These are phyloP conservation scores for Flaveria robusta DNA, from an alignment of 129 eudicot species.

Conservation along the genomic window DNA sequence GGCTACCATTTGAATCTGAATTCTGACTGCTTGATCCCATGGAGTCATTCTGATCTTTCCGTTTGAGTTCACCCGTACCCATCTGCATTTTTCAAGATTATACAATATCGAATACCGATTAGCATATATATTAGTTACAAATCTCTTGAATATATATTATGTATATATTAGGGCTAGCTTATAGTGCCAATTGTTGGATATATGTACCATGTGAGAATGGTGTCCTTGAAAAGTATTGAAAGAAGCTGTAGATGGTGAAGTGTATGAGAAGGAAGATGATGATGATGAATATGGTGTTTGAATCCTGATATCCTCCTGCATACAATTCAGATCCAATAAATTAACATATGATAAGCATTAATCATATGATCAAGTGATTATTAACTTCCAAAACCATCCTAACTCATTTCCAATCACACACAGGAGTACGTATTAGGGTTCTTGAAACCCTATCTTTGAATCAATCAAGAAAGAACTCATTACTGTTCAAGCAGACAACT, in stretches of 20 bases:
- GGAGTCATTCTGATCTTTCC: constrained; percentile 42
- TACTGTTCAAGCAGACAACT: background rate
- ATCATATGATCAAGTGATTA: no score
- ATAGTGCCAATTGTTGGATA: background rate
- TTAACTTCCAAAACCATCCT: no score
- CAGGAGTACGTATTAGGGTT: background rate
- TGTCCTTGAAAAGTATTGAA: constrained; percentile 50
- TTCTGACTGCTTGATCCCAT: constrained; percentile 50
- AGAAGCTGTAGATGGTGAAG: constrained; percentile 54
- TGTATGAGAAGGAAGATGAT: constrained; percentile 47
- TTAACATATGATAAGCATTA: background rate
- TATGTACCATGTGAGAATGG: constrained; percentile 56
- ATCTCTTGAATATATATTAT: no score
- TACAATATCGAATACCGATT: background rate
- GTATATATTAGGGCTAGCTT: constrained; percentile 1
- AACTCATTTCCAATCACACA: no score
- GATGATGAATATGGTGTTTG: constrained; percentile 54
- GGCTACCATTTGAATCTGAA: constrained; percentile 60
- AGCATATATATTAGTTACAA: no score
- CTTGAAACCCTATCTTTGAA: background rate
- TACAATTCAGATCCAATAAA: background rate
- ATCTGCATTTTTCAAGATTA: constrained; percentile 30
- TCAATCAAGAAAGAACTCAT: background rate
- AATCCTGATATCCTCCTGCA: constrained; percentile 65
- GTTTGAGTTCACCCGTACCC: constrained; percentile 34